Base-by-base conservation (phyloP, 2,329 filamentous ascomycete genomes). In the Xenoacremonium recifei region DNA sequence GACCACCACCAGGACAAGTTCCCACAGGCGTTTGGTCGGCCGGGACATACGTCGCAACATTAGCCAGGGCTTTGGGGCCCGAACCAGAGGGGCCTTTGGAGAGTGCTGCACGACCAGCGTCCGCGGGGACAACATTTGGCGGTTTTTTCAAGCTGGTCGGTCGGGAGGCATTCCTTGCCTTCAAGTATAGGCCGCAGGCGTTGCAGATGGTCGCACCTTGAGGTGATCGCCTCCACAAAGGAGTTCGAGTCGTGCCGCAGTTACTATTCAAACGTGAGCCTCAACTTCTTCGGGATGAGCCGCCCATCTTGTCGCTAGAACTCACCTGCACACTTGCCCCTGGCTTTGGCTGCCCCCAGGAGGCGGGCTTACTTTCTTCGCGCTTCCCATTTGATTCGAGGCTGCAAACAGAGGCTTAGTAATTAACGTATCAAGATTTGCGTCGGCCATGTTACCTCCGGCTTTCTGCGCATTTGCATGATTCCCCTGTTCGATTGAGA, bases 171-270 rank as follows among this genome's bases (percentile, higher is more conserved):
- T 97, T 97, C 53, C 93, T 82, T 9, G 92, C 91, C 66, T 97
- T 97, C 49, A 89, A 75, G 65, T 99, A 99, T 13, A 99, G 76
- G 31, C 93, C 93, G 61, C 93, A 99, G 5, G 93, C 93, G 68
- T 99, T 99, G 70, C 93, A 99, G 46, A 99, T 97, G 20, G 90
- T 96, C 40, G 89, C 87, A 21, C 93, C 93, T 57, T 91, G 84
- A 0, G 92, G 92, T 13, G 92, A 96, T 59, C 93, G 82, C 62
- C 93, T 82, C 93, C 93, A 99, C 27, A 99, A 70, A 18, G 93
- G 93, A 35, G 93, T 99, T 63, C 87, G 84, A 39, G 90, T 96
- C 13, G 93, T 97, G 44, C 85, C 86, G 64, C 93, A 99, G 67
- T 99, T 99, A 63, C 93, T 99, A 38, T 16, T 31, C 34, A 9